phyloP scores from a whole-genome alignment of 2,329 filamentous ascomycete genomes.

The Mycosphaerella arachidis region DNA sequence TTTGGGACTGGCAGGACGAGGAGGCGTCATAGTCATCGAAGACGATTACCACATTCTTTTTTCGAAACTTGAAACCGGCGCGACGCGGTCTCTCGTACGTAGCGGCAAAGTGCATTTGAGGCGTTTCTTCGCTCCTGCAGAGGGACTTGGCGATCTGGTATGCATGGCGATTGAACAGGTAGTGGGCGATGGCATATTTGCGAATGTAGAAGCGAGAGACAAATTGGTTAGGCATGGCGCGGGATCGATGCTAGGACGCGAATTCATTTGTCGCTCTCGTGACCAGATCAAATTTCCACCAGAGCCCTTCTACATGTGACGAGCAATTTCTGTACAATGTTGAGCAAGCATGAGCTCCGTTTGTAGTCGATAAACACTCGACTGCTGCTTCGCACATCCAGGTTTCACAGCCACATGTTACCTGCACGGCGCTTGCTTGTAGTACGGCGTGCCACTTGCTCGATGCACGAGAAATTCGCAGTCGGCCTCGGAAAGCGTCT shows the following conservation, averaged over 20 bases:
- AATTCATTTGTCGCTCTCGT: too few species aligned
- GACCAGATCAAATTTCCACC: neutral
- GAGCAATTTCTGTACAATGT: too few species aligned
- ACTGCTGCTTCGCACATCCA: neutral
- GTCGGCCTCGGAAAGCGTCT: neutral
- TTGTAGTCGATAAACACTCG: too few species aligned
- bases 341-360: too few species aligned
- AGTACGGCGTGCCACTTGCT: neutral
- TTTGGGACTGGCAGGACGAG: constrained; percentile 90
- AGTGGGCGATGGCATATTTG: neutral
- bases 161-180: neutral
- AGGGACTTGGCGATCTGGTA: neutral
- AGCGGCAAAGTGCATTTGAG: neutral
- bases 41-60: neutral
- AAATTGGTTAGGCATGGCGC: neutral
- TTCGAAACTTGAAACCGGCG: neutral
- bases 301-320: neutral
- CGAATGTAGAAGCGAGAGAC: neutral
- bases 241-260: neutral
- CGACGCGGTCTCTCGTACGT: neutral
- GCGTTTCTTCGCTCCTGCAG: neutral
- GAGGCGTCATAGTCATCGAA: too few species aligned
- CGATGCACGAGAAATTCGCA: neutral
- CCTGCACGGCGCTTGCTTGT: neutral
- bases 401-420: too few species aligned